Base-by-base conservation (phyloP, 2,329 filamentous ascomycete genomes). In the Leptoxyphium fumago region DNA sequence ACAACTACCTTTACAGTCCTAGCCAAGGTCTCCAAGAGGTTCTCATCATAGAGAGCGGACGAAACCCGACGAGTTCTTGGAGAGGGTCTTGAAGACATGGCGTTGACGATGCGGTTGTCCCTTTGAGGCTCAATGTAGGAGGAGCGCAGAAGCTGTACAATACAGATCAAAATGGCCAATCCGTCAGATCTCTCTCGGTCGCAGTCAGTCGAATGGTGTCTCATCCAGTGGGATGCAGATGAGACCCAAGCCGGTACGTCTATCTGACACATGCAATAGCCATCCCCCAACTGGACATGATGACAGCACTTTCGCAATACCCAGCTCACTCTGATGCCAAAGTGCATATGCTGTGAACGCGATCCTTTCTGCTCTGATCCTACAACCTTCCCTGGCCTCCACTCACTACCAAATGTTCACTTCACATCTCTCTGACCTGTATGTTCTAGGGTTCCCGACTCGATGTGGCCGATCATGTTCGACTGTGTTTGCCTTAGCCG, bases 1-100 rank as follows among this genome's bases (percentile, higher is more conserved):
- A 41, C 3, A 26, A 38, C 38, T 3, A 26, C 21, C 7, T 26
- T 26, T 45, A 41, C 52, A 95, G 88, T 95, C 64, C 91, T 95
- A 64, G 88, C 88, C 65, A 95, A 95, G 75, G 71, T 95, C 61
- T 93, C 87, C 57, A 82, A 87, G 69, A 82, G 82, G 67, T 94
- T 94, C 75, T 76, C 75, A 41, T 69, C 72, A 59, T 77, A 58
- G 38, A 44, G 18, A 40, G 42, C 32, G 15, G 9, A 15, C 32
- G 32, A 26, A 26, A 26, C 21, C 21, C 21, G 32, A 15, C 11
- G 32, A 36, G 15, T 36, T 15, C n/a, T 15, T 13, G 13, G 15
- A 9, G 32, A 36, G 15, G 4, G 32, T 15, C 5, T 36, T 15
- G 32, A 36, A 36, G 15, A 9, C 32, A 36, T 36, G 32, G 32